A percentile compares a stretch with the other conserved stretches of the same genome.
phyloP scores from a whole-genome alignment of 2,329 filamentous ascomycete genomes.

The Colletotrichum spaethianum region DNA sequence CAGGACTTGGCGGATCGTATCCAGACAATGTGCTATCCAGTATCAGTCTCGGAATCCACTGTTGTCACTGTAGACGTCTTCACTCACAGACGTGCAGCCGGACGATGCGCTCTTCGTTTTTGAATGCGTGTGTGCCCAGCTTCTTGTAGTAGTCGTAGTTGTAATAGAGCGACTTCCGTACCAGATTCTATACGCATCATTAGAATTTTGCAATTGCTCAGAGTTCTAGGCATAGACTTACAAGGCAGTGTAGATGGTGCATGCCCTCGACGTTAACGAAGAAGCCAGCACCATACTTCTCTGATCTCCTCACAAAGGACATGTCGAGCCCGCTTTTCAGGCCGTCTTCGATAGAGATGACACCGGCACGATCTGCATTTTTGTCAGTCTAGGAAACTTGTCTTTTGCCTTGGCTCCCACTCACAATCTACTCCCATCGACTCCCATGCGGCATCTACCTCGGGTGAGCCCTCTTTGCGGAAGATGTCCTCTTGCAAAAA shows the following conservation, averaged over 20 bases:
- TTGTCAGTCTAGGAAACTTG: constrained; percentile 11
- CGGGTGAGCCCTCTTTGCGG: constrained; percentile 62
- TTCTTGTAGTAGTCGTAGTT: constrained; percentile 71
- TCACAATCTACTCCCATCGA: constrained; percentile 60
- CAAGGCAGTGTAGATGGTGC: constrained; percentile 72
- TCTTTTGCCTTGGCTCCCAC: constrained; percentile 33
- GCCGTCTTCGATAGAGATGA: constrained; percentile 65
- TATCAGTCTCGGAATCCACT: background rate
- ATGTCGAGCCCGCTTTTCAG: constrained; percentile 63
- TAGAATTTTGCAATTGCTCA: background rate
- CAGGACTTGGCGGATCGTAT: constrained; percentile 72
- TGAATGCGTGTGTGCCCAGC: constrained; percentile 65
- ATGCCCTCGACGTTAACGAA: constrained; percentile 70
- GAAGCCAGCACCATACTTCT: constrained; percentile 71
- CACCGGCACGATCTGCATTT: constrained; percentile 58
- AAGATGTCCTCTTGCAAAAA: constrained; percentile 69
- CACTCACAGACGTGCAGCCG: constrained; percentile 69
- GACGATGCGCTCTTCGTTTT: constrained; percentile 68
- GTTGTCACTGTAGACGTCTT: too few relatives aligned
- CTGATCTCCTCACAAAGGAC: constrained; percentile 68
- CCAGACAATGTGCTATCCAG: constrained; percentile 69
- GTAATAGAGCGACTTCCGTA: constrained; percentile 71
- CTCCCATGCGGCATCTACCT: constrained; percentile 72
- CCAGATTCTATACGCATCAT: constrained; percentile 61
- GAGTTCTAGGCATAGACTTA: constrained; percentile 44